Conservation (phyloP, 2,329 filamentous ascomycete genomes). For the Hypoxylon sp. region DNA sequence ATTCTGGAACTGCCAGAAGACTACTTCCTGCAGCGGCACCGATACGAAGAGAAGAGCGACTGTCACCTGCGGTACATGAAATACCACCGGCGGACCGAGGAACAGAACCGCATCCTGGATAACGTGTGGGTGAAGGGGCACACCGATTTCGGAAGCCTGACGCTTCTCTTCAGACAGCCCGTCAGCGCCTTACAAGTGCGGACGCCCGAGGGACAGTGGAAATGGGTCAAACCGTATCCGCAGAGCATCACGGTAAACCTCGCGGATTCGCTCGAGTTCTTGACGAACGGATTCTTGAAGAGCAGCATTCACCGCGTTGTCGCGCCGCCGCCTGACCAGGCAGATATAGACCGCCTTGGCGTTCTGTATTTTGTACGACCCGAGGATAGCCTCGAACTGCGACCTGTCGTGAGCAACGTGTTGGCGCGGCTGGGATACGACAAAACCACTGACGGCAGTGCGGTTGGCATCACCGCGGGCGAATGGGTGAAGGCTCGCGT, state of each 20-base stretch:
- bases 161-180: conserved; percentile 71
- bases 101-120: conserved; percentile 59
- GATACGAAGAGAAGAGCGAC: conserved; percentile 68
- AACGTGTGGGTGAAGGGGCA: conserved; percentile 61
- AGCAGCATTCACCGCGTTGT: conserved; percentile 63
- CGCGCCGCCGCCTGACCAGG: conserved; percentile 61
- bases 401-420: conserved; percentile 53
- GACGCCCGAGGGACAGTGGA: conserved; percentile 61
- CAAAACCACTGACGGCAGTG: conserved; percentile 45
- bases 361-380: conserved; percentile 61
- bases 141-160: conserved; percentile 70
- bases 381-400: conserved; percentile 55
- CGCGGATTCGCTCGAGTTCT: conserved; percentile 65
- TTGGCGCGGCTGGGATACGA: conserved; percentile 55
- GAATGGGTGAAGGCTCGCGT: conserved; percentile 57
- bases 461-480: conserved; percentile 55
- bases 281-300: conserved; percentile 63
- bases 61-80: conserved; percentile 74
- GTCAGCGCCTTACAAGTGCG: conserved; percentile 70
- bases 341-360: conserved; percentile 63
- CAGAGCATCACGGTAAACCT: conserved; percentile 69
- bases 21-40: conserved; percentile 67
- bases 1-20: conserved; percentile 71
- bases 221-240: conserved; percentile 64
- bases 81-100: conserved; percentile 64